Conservation (phyloP, 129 eudicot species). For the Pittosporum tobira region DNA sequence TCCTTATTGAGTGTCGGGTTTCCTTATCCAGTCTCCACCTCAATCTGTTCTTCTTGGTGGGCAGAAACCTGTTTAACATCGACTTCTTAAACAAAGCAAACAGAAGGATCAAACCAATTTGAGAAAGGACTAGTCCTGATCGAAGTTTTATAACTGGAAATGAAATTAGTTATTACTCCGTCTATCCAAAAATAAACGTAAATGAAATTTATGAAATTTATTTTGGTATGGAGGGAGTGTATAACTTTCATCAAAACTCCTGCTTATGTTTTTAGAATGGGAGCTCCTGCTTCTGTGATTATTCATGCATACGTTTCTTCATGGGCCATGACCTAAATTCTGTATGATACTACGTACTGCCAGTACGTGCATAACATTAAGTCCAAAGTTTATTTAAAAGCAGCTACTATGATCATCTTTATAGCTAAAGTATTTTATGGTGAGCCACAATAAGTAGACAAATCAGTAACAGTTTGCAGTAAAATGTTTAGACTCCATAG, state of each 20-base stretch:
- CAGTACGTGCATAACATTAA: too few relatives aligned
- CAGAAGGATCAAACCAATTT: conserved; percentile 1
- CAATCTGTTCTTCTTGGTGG: conserved; percentile 62
- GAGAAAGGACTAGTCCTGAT: neutral
- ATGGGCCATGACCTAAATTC: neutral
- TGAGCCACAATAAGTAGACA: too few relatives aligned
- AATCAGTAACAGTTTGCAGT: too few relatives aligned
- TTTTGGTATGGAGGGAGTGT: too few relatives aligned
- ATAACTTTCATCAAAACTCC: too few relatives aligned
- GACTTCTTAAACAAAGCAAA: neutral
- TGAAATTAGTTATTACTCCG: neutral
- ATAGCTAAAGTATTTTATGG: neutral
- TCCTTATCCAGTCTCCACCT: conserved; percentile 63
- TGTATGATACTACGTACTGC: too few relatives aligned
- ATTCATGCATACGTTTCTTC: neutral
- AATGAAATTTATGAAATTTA: too few relatives aligned
- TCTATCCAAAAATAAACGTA: too few relatives aligned
- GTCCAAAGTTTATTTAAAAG: too few relatives aligned
- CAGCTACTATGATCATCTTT: neutral
- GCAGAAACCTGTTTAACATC: conserved; percentile 50
- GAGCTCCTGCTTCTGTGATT: neutral
- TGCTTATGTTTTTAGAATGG: too few relatives aligned
- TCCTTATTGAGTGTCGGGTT: conserved; percentile 44
- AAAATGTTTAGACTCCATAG: neutral
- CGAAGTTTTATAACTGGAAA: neutral